phyloP scores from a whole-genome alignment of 306 rosid species.

The Hylodesmum podocarpum region DNA sequence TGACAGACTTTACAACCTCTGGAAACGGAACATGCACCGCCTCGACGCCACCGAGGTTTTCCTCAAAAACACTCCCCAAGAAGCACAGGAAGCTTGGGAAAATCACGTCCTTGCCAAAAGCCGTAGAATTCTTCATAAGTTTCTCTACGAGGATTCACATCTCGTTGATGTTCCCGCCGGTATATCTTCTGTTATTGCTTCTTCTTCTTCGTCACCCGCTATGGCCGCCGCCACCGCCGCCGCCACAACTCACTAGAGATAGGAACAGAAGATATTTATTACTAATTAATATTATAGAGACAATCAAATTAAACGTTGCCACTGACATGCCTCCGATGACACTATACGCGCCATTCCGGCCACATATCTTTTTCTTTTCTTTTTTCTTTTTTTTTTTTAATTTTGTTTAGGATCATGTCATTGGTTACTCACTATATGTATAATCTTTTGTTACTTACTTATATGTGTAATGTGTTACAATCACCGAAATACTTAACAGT shows the following conservation, averaged over 20 bases:
- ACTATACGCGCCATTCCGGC: conserved; percentile 12
- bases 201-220: background rate
- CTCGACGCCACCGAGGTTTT: conserved; percentile 42
- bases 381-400: background rate
- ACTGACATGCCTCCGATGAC: conserved; percentile 15
- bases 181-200: background rate
- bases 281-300: background rate
- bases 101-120: conserved; percentile 27
- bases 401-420: background rate
- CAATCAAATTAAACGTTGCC: background rate
- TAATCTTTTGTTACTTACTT: background rate
- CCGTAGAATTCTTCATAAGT: conserved; percentile 28
- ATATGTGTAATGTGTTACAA: background rate
- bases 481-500: background rate
- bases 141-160: conserved; percentile 28
- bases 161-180: background rate
- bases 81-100: conserved; percentile 37
- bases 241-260: conserved; percentile 27
- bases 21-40: conserved; percentile 41
- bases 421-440: background rate
- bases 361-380: background rate
- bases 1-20: conserved; percentile 33
- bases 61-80: background rate
- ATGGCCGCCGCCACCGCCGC: conserved; percentile 29
- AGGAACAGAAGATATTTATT: background rate